These are phyloP conservation scores for Aspergillus vadensis DNA, from an alignment of 2,329 filamentous ascomycete genomes.

Conservation along the genomic window DNA sequence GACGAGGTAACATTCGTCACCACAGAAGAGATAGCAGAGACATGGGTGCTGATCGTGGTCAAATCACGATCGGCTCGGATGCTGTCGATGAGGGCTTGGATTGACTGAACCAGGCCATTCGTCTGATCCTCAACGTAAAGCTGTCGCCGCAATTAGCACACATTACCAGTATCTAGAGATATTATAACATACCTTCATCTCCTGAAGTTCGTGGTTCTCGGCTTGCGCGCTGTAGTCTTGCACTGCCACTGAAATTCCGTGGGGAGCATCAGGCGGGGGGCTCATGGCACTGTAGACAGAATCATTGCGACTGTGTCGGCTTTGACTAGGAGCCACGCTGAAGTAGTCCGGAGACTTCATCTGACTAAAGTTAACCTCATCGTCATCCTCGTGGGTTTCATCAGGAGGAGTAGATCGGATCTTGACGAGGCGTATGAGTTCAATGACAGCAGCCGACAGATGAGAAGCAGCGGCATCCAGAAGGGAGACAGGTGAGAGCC, in stretches of 20 bases:
- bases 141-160: slow-evolving; percentile 42
- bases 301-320: slow-evolving; percentile 63
- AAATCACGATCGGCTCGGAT: slow-evolving; percentile 68
- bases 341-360: slow-evolving; percentile 71
- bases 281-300: slow-evolving; percentile 74
- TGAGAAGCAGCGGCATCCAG: slow-evolving; percentile 93
- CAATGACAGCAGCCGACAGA: slow-evolving; percentile 80
- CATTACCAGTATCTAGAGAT: slow-evolving; percentile 11
- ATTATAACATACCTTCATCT: slow-evolving; percentile 57
- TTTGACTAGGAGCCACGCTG: slow-evolving; percentile 54
- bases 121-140: slow-evolving; percentile 83
- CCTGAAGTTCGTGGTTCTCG: slow-evolving; percentile 56
- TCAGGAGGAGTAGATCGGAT: slow-evolving; percentile 73
- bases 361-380: slow-evolving; percentile 65
- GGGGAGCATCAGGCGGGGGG: slow-evolving; percentile 56
- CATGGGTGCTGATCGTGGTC: slow-evolving; percentile 67
- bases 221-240: slow-evolving; percentile 46
- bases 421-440: slow-evolving; percentile 80
- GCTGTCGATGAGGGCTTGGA: slow-evolving; percentile 75
- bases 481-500: slow-evolving; percentile 88
- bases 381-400: slow-evolving; percentile 77
- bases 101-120: slow-evolving; percentile 73
- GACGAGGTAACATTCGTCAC: slow-evolving; percentile 70
- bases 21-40: slow-evolving; percentile 69
- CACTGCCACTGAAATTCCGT: slow-evolving; percentile 36